Conservation (phyloP, 2,329 filamentous ascomycete species). For the Nannizziopsis arthrosporioides region DNA sequence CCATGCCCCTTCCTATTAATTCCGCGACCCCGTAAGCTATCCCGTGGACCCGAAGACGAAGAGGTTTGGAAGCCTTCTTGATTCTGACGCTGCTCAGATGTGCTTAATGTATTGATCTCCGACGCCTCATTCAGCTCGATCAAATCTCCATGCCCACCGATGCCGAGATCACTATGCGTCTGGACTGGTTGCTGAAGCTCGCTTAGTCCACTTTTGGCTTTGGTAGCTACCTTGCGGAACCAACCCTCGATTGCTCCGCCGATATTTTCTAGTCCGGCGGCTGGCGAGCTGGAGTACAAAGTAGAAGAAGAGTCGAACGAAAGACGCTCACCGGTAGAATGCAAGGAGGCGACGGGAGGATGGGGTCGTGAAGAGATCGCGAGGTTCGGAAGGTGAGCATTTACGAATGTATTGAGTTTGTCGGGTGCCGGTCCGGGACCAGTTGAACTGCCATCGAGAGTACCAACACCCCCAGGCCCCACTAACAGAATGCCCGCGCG, state of each 20-base stretch:
- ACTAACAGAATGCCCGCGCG: constrained; percentile 51
- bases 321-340: constrained; percentile 14
- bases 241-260: constrained; percentile 82
- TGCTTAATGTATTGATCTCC: constrained; percentile 12
- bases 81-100: background rate
- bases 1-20: background rate
- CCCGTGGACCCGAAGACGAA: background rate
- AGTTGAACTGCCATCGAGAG: constrained; percentile 48
- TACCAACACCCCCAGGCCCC: constrained; percentile 79
- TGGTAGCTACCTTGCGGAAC: constrained; percentile 64
- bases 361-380: constrained; percentile 51
- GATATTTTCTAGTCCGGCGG: constrained; percentile 59
- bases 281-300: constrained; percentile 24
- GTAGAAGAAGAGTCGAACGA: constrained; percentile 28
- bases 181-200: constrained; percentile 27
- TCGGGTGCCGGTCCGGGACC: constrained; percentile 65
- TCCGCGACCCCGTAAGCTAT: background rate
- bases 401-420: constrained; percentile 70
- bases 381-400: constrained; percentile 68
- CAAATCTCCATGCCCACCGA: constrained; percentile 30
- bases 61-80: background rate
- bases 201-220: constrained; percentile 30
- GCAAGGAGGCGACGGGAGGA: constrained; percentile 17
- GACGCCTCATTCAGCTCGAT: constrained; percentile 34
- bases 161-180: constrained; percentile 14